A percentile compares a stretch with the other conserved stretches of the same genome.
Evolutionary conservation across 306 rosid genomes (phyloP).

Genomic region (Leucaena leucocephala): DNA sequence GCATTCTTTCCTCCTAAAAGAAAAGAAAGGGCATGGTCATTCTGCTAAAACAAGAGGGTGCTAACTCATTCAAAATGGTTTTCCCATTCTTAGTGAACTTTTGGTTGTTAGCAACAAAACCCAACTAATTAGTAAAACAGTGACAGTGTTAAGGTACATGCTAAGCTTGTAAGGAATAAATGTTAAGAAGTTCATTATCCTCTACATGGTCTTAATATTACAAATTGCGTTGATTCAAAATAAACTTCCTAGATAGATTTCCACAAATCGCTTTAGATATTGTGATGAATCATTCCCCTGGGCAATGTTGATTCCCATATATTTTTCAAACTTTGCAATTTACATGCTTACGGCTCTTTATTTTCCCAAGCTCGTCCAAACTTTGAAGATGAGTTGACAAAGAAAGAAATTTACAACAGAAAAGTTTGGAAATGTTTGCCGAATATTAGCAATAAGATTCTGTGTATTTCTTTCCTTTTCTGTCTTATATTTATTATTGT

Average conservation of each 20-base stretch:
- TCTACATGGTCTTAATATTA: not conserved
- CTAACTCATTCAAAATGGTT: not conserved
- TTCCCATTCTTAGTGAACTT: not conserved
- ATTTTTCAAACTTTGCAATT: not conserved
- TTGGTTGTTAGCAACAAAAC: not conserved
- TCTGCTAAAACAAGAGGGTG: not conserved
- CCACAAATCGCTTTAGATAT: slow-evolving; percentile 3
- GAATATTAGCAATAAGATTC: not conserved
- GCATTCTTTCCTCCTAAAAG: not conserved
- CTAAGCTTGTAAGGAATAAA: not conserved
- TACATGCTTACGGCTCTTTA: not conserved
- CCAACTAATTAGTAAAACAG: not conserved
- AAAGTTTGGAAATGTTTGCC: not conserved
- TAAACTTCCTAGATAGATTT: not conserved
- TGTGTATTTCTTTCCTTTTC: not conserved
- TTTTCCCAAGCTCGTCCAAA: not conserved
- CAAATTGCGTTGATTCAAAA: not conserved
- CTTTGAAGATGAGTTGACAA: not conserved
- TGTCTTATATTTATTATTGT: not conserved
- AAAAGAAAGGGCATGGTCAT: not conserved
- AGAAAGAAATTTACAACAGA: not conserved
- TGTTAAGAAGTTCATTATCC: not conserved
- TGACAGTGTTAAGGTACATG: not conserved
- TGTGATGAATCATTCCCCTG: slow-evolving; percentile 8
- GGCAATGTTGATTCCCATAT: not conserved